A percentile compares a stretch with the other conserved stretches of the same genome.
Conservation (phyloP, 345 rosid species). For the Lagerstroemia speciosa region DNA sequence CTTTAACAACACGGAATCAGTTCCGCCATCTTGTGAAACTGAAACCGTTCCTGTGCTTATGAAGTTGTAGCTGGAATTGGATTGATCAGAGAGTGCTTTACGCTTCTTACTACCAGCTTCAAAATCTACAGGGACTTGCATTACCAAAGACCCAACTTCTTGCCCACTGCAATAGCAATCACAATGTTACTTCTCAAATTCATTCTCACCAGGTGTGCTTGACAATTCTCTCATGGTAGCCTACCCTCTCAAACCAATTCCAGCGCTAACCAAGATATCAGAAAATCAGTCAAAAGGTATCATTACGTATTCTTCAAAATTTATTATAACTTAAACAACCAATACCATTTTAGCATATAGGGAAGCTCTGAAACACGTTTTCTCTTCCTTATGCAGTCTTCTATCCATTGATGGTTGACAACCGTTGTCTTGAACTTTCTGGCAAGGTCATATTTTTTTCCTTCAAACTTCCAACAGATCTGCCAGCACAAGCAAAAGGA, state of each 20-base stretch:
- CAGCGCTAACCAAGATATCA: background rate
- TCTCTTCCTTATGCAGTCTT: slow-evolving; percentile 61
- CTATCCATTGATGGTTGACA: slow-evolving; percentile 82
- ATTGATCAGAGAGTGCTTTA: slow-evolving; percentile 23
- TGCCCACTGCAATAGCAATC: slow-evolving; percentile 46
- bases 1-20: slow-evolving; percentile 45
- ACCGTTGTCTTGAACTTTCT: slow-evolving; percentile 39
- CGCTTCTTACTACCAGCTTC: slow-evolving; percentile 21
- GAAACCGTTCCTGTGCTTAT: slow-evolving; percentile 13
- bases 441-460: slow-evolving; percentile 58
- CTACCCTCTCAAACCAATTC: background rate
- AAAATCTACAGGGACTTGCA: slow-evolving; percentile 31
- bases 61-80: slow-evolving; percentile 15
- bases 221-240: background rate
- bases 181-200: background rate
- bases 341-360: slow-evolving; percentile 52
- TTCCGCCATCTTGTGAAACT: slow-evolving; percentile 34
- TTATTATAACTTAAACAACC: background rate
- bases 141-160: slow-evolving; percentile 51
- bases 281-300: background rate
- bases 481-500: slow-evolving; percentile 14
- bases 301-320: background rate
- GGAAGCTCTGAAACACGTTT: slow-evolving; percentile 53
- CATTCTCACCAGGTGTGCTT: background rate
- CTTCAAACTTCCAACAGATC: slow-evolving; percentile 84